Evolutionary conservation across 768 basidiomycete species (phyloP).

Genomic region (Mrakia hoshinonis): DNA sequence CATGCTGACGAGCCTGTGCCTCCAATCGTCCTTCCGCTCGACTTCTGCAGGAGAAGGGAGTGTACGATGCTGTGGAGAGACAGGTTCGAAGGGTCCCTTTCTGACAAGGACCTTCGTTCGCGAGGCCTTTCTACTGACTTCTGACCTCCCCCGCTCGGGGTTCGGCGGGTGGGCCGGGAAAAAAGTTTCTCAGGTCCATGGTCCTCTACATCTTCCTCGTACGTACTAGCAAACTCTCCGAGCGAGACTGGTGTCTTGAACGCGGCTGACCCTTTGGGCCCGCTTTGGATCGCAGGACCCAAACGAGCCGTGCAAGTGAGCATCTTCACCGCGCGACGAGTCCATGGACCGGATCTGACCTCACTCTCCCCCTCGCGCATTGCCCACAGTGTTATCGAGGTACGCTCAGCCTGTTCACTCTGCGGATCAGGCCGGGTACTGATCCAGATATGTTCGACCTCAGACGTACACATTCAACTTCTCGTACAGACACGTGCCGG

Average conservation of each 20-base stretch:
- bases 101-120: background rate
- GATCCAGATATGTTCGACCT: too few species aligned
- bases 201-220: conserved; percentile 15
- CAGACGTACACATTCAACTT: conserved; percentile 25
- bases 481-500: conserved; percentile 10
- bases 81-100: background rate
- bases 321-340: background rate
- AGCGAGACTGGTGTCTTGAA: too few species aligned
- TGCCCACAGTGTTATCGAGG: conserved; percentile 21
- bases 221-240: background rate
- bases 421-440: too few species aligned
- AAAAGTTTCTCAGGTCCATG: conserved; percentile 18
- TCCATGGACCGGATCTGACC: too few species aligned
- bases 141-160: background rate
- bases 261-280: too few species aligned
- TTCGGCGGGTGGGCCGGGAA: background rate
- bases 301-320: conserved; percentile 19
- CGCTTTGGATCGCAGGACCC: background rate
- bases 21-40: background rate
- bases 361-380: background rate
- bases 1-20: too few species aligned
- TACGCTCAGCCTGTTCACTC: too few species aligned
- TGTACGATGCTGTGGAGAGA: conserved; percentile 18
- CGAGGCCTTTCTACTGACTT: background rate
- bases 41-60: conserved; percentile 11